A percentile compares a stretch with the other conserved stretches of the same genome.
Evolutionary conservation across 257 asterid species (phyloP).

Genomic region (Schizonepeta tenuifolia): DNA sequence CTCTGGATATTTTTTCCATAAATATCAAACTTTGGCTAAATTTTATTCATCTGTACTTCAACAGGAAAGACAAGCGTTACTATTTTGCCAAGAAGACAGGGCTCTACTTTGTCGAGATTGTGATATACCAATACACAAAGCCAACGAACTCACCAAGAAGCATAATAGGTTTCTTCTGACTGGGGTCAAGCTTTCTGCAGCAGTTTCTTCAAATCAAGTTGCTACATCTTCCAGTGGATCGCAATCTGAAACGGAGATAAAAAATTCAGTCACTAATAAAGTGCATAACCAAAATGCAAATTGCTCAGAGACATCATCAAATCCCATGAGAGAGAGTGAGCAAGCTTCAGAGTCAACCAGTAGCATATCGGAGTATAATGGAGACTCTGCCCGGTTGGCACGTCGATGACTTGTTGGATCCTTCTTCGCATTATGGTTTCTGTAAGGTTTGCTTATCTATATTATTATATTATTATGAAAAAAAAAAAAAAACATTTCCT

Average conservation of each 20-base stretch:
- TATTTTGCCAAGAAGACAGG: slow-evolving; percentile 85
- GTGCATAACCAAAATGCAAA: slow-evolving; percentile 31
- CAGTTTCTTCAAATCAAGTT: slow-evolving; percentile 45
- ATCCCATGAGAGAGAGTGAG: slow-evolving; percentile 42
- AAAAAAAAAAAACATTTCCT: background rate
- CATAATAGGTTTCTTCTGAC: slow-evolving; percentile 80
- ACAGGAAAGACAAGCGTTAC: slow-evolving; percentile 68
- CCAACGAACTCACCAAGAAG: slow-evolving; percentile 67
- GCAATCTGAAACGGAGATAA: slow-evolving; percentile 41
- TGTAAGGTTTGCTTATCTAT: slow-evolving; percentile 55
- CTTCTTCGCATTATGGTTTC: slow-evolving; percentile 52
- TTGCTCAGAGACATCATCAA: slow-evolving; percentile 55
- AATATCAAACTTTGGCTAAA: background rate
- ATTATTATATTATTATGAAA: slow-evolving; percentile 3
- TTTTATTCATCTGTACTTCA: background rate
- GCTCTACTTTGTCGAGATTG: slow-evolving; percentile 77
- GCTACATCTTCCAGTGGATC: slow-evolving; percentile 49
- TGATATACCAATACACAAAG: slow-evolving; percentile 62
- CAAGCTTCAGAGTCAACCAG: slow-evolving; percentile 53
- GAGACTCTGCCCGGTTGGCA: slow-evolving; percentile 91
- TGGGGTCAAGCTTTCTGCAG: slow-evolving; percentile 62
- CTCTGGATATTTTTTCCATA: no score
- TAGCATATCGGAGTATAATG: slow-evolving; percentile 81
- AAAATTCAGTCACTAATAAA: slow-evolving; percentile 30
- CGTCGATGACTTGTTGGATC: slow-evolving; percentile 81